Evolutionary conservation across 768 basidiomycete genomes (phyloP), one percentile per base, ranked within the genome.

Genomic region (Rhizopogon vulgaris): DNA sequence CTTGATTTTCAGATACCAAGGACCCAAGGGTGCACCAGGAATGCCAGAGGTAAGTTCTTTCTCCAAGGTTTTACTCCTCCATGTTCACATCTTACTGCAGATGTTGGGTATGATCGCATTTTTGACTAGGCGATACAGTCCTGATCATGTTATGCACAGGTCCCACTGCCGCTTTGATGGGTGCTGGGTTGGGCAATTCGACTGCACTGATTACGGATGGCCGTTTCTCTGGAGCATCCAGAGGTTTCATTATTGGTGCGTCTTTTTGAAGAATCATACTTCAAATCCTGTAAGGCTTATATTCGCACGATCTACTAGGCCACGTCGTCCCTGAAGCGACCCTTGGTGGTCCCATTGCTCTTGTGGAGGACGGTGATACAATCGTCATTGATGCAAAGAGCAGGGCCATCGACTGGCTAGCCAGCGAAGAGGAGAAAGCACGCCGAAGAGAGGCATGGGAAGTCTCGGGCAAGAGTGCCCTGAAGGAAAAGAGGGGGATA

Each of bases 191-290:
- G 24, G 81, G 85, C 39, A 78, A 79, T 42, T 83, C 82, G 30
- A 90, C 87, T 3, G 87, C 87, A 1, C 75, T 94, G 46, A 84
- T 94, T 57, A 94, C 91, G 0, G 91, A 94, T 63, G 91, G 91
- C 45, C 82, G 91, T 15, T 94, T 94, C 76, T 89, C 87, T 17
- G 91, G 91, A 14, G 91, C 90, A 3, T 87, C 79, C 6, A 73
- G 78, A 39, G 83, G 83, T 6, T 83, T 83, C 65, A 79, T 81
- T 63, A 80, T 82, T 52, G 79, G 78, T 75, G 36, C 45, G 67
- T 54, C 10, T 18, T 37, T 22, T 14, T n/a, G 6, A 30, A 37
- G 39, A 17, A 39, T 9, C 41, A 39, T 22, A 22, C 71, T 57
- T 66, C 70, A n/a, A 25, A 40, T 76, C 75, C 10, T 78, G 32